These are phyloP conservation scores for Erigeron canadensis DNA, from an alignment of 129 eudicot species.

Conservation along the genomic window DNA sequence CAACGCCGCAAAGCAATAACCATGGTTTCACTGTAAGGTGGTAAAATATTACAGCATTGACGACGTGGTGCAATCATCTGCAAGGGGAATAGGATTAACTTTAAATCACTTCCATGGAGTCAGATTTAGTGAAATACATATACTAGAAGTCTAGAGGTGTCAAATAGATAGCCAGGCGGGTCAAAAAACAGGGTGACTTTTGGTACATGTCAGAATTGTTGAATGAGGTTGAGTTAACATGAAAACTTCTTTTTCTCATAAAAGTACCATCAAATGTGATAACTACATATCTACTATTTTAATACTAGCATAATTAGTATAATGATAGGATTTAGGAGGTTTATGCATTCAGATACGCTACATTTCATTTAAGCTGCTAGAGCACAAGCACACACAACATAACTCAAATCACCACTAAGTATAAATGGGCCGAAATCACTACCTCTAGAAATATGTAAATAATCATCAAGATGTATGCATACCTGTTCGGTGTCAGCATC, in stretches of 20 bases:
- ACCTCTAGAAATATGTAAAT: neutral
- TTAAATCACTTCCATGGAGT: neutral
- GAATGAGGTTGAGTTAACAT: neutral
- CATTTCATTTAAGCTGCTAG: neutral
- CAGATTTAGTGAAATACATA: neutral
- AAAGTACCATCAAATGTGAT: no score
- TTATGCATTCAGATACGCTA: no score
- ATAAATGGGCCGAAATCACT: neutral
- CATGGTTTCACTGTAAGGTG: slow-evolving; percentile 44
- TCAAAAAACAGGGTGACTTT: neutral
- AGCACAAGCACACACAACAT: no score
- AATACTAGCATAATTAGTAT: no score
- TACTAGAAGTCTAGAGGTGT: no score
- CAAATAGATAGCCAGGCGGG: neutral
- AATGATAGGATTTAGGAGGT: no score
- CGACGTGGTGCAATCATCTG: slow-evolving; percentile 67
- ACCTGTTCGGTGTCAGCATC: slow-evolving; percentile 32
- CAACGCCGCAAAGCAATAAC: slow-evolving; percentile 56
- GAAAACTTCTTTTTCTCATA: neutral
- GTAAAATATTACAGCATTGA: slow-evolving; percentile 64
- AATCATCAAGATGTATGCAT: neutral
- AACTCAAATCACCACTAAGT: neutral
- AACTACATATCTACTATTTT: no score
- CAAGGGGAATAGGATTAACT: neutral
- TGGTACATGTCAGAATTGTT: no score